phyloP scores from a whole-genome alignment of 345 rosid species.

The Raphanus raphanistrum region DNA sequence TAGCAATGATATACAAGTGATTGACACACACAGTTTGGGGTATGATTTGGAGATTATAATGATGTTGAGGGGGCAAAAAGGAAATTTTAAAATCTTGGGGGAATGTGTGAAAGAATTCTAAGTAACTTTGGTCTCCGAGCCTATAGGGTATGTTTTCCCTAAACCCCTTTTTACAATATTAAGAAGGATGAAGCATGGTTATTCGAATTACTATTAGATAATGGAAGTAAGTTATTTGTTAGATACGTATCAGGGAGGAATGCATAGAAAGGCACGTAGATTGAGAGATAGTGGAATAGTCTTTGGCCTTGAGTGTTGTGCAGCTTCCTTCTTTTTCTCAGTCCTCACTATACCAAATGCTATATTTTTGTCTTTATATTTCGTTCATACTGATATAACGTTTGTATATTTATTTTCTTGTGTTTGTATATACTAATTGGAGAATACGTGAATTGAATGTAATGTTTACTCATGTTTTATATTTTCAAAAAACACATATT shows the following conservation, averaged over 20 bases:
- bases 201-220: background rate
- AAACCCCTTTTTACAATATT: conserved; percentile 16
- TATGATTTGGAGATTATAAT: conserved; percentile 21
- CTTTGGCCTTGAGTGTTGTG: conserved; percentile 37
- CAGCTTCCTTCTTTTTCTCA: conserved; percentile 29
- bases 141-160: conserved; percentile 36
- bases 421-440: background rate
- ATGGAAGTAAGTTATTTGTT: conserved; percentile 8
- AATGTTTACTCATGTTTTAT: background rate
- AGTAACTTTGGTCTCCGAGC: conserved; percentile 23
- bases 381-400: background rate
- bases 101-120: conserved; percentile 7
- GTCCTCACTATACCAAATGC: conserved; percentile 21
- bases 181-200: conserved; percentile 30
- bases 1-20: conserved; percentile 35
- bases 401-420: background rate
- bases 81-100: background rate
- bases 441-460: background rate
- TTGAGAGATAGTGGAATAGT: conserved; percentile 36
- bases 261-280: conserved; percentile 36
- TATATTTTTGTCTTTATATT: conserved; percentile 5
- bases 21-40: conserved; percentile 22
- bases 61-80: conserved; percentile 26
- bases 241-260: conserved; percentile 14
- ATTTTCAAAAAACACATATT: background rate